Percentiles rank a stretch among this genome's conserved stretches.
Conservation (phyloP, 2,329 filamentous ascomycete genomes). For the Phialophora chinensis region DNA sequence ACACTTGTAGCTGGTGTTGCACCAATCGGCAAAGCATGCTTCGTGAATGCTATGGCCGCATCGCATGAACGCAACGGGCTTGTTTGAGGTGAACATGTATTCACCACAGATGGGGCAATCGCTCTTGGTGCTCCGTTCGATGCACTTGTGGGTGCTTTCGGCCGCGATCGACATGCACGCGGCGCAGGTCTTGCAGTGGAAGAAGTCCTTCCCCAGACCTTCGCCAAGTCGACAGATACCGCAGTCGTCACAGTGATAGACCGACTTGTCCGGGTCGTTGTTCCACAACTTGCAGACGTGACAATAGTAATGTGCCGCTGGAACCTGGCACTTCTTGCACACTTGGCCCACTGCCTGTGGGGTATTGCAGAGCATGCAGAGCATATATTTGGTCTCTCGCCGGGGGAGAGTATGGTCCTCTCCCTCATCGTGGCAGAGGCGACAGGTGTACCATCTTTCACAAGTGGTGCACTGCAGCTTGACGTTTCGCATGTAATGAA, state of each 20-base stretch:
- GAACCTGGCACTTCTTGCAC: slow-evolving; percentile 76
- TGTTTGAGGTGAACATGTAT: slow-evolving; percentile 91
- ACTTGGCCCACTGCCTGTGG: slow-evolving; percentile 80
- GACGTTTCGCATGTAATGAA: slow-evolving; percentile 93
- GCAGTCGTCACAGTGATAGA: slow-evolving; percentile 96
- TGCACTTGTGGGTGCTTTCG: slow-evolving; percentile 85
- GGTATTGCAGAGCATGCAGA: slow-evolving; percentile 92
- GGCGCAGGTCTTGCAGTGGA: slow-evolving; percentile 97
- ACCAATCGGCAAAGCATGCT: slow-evolving; percentile 84
- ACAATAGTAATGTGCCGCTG: slow-evolving; percentile 89
- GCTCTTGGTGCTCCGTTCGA: slow-evolving; percentile 91
- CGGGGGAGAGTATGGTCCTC: slow-evolving; percentile 82
- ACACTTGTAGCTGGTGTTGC: slow-evolving; percentile 90
- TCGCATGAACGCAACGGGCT: slow-evolving; percentile 88
- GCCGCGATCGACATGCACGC: slow-evolving; percentile 92
- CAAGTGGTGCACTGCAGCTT: slow-evolving; percentile 94
- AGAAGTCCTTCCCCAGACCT: slow-evolving; percentile 94
- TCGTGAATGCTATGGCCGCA: slow-evolving; percentile 97
- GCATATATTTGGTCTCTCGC: slow-evolving; percentile 88
- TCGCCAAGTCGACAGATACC: slow-evolving; percentile 91
- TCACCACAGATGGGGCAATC: slow-evolving; percentile 97
- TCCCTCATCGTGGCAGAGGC: slow-evolving; percentile 86
- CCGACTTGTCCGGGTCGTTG: slow-evolving; percentile 84
- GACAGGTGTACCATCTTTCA: slow-evolving; percentile 90
- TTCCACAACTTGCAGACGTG: slow-evolving; percentile 96